A percentile compares a stretch with the other conserved stretches of the same genome.
Conservation (phyloP, 495 filamentous ascomycete species). For the Emericellopsis terricola region DNA sequence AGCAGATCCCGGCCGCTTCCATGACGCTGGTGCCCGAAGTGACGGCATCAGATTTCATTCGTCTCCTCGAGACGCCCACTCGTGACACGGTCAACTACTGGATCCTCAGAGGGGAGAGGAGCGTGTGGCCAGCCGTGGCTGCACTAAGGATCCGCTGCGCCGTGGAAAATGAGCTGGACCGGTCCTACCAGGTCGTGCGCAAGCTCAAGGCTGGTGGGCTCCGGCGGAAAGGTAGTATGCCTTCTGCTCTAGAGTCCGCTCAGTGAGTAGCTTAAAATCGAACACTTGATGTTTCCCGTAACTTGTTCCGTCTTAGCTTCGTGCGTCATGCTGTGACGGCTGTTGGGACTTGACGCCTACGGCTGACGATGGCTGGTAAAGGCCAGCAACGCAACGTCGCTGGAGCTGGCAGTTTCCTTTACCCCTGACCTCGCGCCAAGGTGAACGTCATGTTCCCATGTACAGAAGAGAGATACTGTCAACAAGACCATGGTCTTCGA, state of each 20-base stretch:
- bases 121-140: conserved; percentile 82
- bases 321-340: too few species aligned
- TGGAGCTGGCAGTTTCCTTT: too few species aligned
- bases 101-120: conserved; percentile 69
- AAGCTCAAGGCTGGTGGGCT: conserved; percentile 32
- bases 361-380: too few species aligned
- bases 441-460: too few species aligned
- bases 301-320: too few species aligned
- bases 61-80: conserved; percentile 66
- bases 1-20: conserved; percentile 64
- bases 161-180: conserved; percentile 72
- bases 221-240: conserved; percentile 2
- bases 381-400: too few species aligned
- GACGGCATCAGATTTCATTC: conserved; percentile 47
- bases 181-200: conserved; percentile 63
- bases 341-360: too few species aligned
- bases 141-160: conserved; percentile 71
- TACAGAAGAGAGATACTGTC: too few species aligned
- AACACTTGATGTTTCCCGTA: too few species aligned
- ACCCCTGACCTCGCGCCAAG: too few species aligned
- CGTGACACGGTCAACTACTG: conserved; percentile 61
- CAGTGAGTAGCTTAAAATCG: too few species aligned
- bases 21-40: conserved; percentile 74
- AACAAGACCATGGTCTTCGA: too few species aligned
- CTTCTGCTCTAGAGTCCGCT: background rate